A percentile compares a stretch with the other conserved stretches of the same genome.
phyloP scores from a whole-genome alignment of 495 filamentous ascomycete species.

The Evernia prunastri region DNA sequence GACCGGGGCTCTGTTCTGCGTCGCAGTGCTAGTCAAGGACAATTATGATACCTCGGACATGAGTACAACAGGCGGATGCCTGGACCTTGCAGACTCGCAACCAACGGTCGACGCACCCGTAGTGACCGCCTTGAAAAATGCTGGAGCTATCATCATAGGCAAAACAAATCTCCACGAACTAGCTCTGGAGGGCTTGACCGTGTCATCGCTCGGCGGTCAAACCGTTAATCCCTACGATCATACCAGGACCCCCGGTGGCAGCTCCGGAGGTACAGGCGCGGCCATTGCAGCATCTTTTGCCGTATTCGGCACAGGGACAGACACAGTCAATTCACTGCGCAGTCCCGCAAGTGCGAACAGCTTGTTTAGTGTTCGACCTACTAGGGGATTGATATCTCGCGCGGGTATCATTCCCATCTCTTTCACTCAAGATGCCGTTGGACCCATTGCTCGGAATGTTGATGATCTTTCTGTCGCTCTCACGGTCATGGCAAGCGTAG shows the following conservation, averaged over 20 bases:
- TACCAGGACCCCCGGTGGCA: slow-evolving; percentile 56
- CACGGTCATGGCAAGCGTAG: slow-evolving; percentile 49
- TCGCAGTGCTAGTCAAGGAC: slow-evolving; percentile 59
- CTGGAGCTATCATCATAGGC: slow-evolving; percentile 59
- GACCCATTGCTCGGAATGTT: slow-evolving; percentile 51
- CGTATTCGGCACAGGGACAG: slow-evolving; percentile 52
- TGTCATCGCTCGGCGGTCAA: slow-evolving; percentile 56
- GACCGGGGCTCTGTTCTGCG: slow-evolving; percentile 45
- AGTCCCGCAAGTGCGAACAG: slow-evolving; percentile 57
- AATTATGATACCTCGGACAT: slow-evolving; percentile 50
- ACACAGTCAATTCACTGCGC: slow-evolving; percentile 57
- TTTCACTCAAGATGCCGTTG: slow-evolving; percentile 54
- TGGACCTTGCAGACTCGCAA: slow-evolving; percentile 40
- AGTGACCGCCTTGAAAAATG: slow-evolving; percentile 44
- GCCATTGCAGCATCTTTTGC: slow-evolving; percentile 54
- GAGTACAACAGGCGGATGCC: slow-evolving; percentile 50
- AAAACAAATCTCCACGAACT: slow-evolving; percentile 63
- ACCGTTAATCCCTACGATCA: slow-evolving; percentile 58
- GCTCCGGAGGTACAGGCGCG: slow-evolving; percentile 56
- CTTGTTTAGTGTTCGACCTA: slow-evolving; percentile 56
- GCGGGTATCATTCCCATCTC: slow-evolving; percentile 54
- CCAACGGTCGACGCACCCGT: slow-evolving; percentile 44
- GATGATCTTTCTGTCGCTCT: slow-evolving; percentile 49
- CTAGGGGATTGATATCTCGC: slow-evolving; percentile 47
- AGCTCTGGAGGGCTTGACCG: slow-evolving; percentile 54